Evolutionary conservation across 352 stramenopile genomes (phyloP).

Genomic region (Globisporangium solare): DNA sequence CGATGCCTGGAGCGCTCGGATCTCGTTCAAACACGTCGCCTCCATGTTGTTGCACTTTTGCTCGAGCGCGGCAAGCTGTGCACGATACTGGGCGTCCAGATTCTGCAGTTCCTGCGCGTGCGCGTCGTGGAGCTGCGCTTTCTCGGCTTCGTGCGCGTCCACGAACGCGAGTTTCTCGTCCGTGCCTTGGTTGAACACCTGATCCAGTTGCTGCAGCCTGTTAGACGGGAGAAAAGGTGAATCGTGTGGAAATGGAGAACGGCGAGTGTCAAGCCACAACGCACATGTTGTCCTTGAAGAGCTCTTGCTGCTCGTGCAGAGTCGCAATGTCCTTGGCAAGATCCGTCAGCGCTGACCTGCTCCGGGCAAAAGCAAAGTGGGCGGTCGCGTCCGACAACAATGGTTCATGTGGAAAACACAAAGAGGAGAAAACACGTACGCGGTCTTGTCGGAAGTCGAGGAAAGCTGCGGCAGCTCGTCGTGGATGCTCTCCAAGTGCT

Average conservation of each 20-base stretch:
- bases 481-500: conserved; percentile 54
- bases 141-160: conserved; percentile 30
- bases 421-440: conserved; percentile 16
- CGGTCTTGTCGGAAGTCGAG: conserved; percentile 28
- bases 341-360: conserved; percentile 26
- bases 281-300: conserved; percentile 31
- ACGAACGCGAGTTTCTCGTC: conserved; percentile 41
- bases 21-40: conserved; percentile 25
- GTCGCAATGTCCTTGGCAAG: conserved; percentile 43
- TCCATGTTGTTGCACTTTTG: conserved; percentile 24
- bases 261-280: conserved; percentile 18
- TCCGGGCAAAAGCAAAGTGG: not conserved
- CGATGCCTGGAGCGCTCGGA: conserved; percentile 27
- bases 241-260: not conserved
- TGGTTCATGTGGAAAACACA: not conserved
- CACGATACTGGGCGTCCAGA: conserved; percentile 21
- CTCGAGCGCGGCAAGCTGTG: conserved; percentile 27
- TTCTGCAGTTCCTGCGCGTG: conserved; percentile 24
- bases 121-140: conserved; percentile 17
- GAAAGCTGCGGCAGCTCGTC: conserved; percentile 36
- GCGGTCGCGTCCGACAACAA: not conserved
- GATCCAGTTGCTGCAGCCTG: conserved; percentile 22
- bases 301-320: conserved; percentile 39
- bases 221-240: too few relatives aligned
- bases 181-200: conserved; percentile 31